Evolutionary conservation across 176 grass and related monocot species (phyloP), one percentile per base, ranked within the genome.

Genomic region (Panicum miliaceum): DNA sequence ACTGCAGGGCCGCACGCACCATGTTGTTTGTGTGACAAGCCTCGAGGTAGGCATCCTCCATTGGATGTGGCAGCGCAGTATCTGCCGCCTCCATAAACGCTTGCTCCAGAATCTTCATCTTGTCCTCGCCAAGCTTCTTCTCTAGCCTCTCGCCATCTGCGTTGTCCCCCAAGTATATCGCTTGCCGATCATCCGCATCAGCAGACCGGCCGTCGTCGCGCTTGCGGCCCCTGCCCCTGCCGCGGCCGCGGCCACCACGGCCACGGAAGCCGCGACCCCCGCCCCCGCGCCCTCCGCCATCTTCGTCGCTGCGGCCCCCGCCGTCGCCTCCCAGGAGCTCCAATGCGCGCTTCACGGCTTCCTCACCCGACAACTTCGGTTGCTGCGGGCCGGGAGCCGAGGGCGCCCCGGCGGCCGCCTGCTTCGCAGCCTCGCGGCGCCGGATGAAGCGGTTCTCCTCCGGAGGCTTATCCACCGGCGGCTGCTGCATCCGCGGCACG

Each of bases 361-460:
- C 96, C 87, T 93, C 73, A 0, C 62, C 22, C 19, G 69, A 77
- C 27, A 94, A 10, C 79, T 64, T 91, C 10, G 84, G 56, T 66
- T 75, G 64, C 10, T 67, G 27, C 19, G 19, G 64, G 23, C 78
- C 16, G 11, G 79, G 63, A 26, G 60, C 43, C 27, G 82, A 46
- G 12, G 75, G 40, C 6, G 67, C 23, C 8, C n/a, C 2, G 7
- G 63, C 48, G 8, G 69, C 47, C 26, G 42, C 26, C 71, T 73
- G 69, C 45, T 36, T 74, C 47, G 18, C 71, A 36, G 43, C 85
- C 62, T 88, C 76, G 23, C 66, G 82, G 8, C 68, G 85, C 34
- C 84, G 81, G 37, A 94, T 77, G 67, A 90, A 91, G 4, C 92
- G 88, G 27, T 92, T 93, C 88, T 88, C 87, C 19, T 98, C 83